Conservation (phyloP, 768 basidiomycete genomes). For the Tulasnella sp. region DNA sequence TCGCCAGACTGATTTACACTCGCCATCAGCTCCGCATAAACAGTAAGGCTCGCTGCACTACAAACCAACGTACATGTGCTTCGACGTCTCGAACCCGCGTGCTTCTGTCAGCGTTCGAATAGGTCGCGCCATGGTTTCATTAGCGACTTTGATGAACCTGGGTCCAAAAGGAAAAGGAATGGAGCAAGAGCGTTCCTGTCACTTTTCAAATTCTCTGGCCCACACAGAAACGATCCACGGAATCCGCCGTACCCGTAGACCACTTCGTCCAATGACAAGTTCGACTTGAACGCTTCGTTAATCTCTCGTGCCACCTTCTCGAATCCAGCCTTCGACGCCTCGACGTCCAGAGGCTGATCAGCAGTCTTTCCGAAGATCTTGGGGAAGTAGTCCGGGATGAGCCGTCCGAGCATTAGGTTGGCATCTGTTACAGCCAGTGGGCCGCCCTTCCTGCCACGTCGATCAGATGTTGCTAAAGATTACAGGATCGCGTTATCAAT, state of each 20-base stretch:
- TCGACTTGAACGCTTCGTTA: conserved; percentile 57
- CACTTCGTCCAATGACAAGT: conserved; percentile 75
- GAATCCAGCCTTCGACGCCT: conserved; percentile 70
- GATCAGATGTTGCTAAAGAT: neutral
- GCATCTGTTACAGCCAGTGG: conserved; percentile 92
- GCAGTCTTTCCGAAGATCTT: conserved; percentile 93
- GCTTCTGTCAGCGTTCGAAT: conserved; percentile 92
- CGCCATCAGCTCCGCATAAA: too few relatives aligned
- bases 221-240: neutral
- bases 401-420: conserved; percentile 84
- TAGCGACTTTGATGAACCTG: conserved; percentile 94
- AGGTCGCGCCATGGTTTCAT: conserved; percentile 95
- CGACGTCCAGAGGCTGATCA: conserved; percentile 77
- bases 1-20: conserved; percentile 60
- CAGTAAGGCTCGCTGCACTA: conserved; percentile 29
- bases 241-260: conserved; percentile 71
- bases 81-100: conserved; percentile 77
- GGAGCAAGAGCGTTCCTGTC: too few relatives aligned
- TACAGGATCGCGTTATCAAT: conserved; percentile 7
- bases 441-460: conserved; percentile 72
- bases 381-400: conserved; percentile 89
- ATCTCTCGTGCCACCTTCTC: conserved; percentile 70
- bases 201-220: too few relatives aligned
- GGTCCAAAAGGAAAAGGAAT: neutral
- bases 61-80: conserved; percentile 60